These are phyloP conservation scores for Lachancea mirantina DNA, from an alignment of 805 yeast species.

Conservation along the genomic window DNA sequence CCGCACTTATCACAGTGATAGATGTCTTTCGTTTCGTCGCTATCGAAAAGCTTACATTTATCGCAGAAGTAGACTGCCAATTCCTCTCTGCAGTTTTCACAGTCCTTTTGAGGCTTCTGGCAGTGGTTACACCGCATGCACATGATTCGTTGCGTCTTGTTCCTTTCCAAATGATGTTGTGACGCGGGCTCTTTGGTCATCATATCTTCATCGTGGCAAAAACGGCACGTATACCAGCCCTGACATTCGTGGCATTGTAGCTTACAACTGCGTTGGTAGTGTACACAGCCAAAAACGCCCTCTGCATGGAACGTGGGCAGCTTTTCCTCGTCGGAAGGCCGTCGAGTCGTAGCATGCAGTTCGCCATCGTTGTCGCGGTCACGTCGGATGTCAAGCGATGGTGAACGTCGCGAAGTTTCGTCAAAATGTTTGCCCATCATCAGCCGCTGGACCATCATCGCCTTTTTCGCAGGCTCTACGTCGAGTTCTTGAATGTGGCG, in stretches of 20 bases:
- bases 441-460: slow-evolving; percentile 45
- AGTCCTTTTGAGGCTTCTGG: slow-evolving; percentile 64
- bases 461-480: slow-evolving; percentile 13
- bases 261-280: slow-evolving; percentile 79
- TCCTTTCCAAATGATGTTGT: slow-evolving; percentile 52
- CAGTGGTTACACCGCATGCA: slow-evolving; percentile 77
- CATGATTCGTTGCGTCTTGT: slow-evolving; percentile 56
- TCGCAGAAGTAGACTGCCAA: slow-evolving; percentile 74
- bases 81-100: slow-evolving; percentile 57
- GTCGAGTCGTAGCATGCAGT: slow-evolving; percentile 17
- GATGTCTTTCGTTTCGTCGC: slow-evolving; percentile 69
- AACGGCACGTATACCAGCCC: slow-evolving; percentile 73
- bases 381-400: too few relatives aligned
- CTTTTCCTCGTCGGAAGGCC: slow-evolving; percentile 42
- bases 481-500: slow-evolving; percentile 14
- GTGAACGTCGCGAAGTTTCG: slow-evolving; percentile 28
- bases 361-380: slow-evolving; percentile 11
- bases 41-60: slow-evolving; percentile 75
- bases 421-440: slow-evolving; percentile 65
- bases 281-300: slow-evolving; percentile 64
- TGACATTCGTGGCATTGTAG: slow-evolving; percentile 70
- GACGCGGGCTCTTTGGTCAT: slow-evolving; percentile 6
- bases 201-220: slow-evolving; percentile 70
- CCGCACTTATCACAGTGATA: slow-evolving; percentile 93
- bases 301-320: slow-evolving; percentile 43